These are phyloP conservation scores for Neopestalotiopsis clavispora DNA, from an alignment of 2,329 filamentous ascomycete species.

Conservation along the genomic window DNA sequence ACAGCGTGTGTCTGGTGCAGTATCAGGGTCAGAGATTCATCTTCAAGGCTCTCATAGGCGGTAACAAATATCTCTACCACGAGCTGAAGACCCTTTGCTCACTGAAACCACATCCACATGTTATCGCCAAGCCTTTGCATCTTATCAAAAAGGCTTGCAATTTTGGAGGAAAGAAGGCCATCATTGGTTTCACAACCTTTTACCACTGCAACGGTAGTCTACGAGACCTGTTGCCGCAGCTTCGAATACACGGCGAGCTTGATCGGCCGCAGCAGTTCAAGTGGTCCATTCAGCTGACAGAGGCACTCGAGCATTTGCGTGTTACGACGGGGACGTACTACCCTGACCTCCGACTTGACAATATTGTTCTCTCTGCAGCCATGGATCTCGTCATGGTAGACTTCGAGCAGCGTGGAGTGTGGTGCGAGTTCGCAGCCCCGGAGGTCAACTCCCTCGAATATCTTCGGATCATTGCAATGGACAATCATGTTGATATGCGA, in stretches of 20 bases:
- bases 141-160: slow-evolving; percentile 60
- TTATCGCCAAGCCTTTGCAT: slow-evolving; percentile 57
- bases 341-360: slow-evolving; percentile 64
- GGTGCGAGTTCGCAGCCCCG: slow-evolving; percentile 65
- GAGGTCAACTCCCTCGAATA: slow-evolving; percentile 66
- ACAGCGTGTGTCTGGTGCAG: slow-evolving; percentile 62
- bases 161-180: slow-evolving; percentile 60
- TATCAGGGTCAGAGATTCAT: slow-evolving; percentile 50
- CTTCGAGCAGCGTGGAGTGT: slow-evolving; percentile 67
- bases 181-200: slow-evolving; percentile 61
- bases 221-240: slow-evolving; percentile 58
- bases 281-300: slow-evolving; percentile 59
- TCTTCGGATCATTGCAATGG: slow-evolving; percentile 56
- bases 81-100: slow-evolving; percentile 61
- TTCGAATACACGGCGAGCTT: slow-evolving; percentile 51
- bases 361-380: slow-evolving; percentile 56
- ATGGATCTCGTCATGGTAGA: slow-evolving; percentile 61
- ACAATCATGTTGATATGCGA: slow-evolving; percentile 43
- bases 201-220: slow-evolving; percentile 60
- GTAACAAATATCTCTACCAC: slow-evolving; percentile 65
- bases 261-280: slow-evolving; percentile 49
- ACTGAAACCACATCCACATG: slow-evolving; percentile 55
- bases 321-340: slow-evolving; percentile 54
- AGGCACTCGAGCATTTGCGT: slow-evolving; percentile 55
- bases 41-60: slow-evolving; percentile 63